Evolutionary conservation across 805 yeast species (phyloP).

Genomic region (Saturnispora galanensis): DNA sequence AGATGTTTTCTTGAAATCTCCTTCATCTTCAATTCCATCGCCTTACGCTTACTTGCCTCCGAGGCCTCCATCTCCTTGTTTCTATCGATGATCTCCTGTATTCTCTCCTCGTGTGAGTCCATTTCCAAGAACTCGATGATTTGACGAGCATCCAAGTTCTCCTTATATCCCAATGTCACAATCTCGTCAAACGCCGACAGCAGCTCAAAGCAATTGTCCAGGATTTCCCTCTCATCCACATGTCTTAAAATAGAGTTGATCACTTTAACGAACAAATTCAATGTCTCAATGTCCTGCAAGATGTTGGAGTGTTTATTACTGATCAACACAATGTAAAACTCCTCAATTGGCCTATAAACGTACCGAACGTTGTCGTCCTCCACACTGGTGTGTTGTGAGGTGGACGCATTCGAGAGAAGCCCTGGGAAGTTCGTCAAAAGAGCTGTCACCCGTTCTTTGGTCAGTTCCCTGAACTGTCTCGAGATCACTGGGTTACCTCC

Average conservation of each 20-base stretch:
- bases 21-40: slow-evolving; percentile 77
- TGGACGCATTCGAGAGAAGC: slow-evolving; percentile 54
- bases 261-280: slow-evolving; percentile 75
- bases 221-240: slow-evolving; percentile 74
- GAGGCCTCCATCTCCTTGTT: slow-evolving; percentile 95
- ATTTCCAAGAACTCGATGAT: slow-evolving; percentile 84
- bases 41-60: slow-evolving; percentile 93
- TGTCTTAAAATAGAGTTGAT: slow-evolving; percentile 63
- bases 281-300: slow-evolving; percentile 86
- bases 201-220: slow-evolving; percentile 78
- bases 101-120: slow-evolving; percentile 98
- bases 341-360: slow-evolving; percentile 94
- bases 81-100: slow-evolving; percentile 94
- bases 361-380: slow-evolving; percentile 89
- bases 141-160: slow-evolving; percentile 71
- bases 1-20: slow-evolving; percentile 59
- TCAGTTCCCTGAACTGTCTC: slow-evolving; percentile 80
- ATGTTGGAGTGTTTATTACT: slow-evolving; percentile 89
- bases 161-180: slow-evolving; percentile 80
- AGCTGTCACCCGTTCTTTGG: slow-evolving; percentile 78
- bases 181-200: slow-evolving; percentile 92
- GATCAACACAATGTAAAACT: slow-evolving; percentile 78
- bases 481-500: slow-evolving; percentile 88
- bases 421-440: slow-evolving; percentile 79
- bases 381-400: slow-evolving; percentile 82